These are phyloP conservation scores for Neurospora sp. DNA, from an alignment of 495 filamentous ascomycete genomes.

Conservation along the genomic window DNA sequence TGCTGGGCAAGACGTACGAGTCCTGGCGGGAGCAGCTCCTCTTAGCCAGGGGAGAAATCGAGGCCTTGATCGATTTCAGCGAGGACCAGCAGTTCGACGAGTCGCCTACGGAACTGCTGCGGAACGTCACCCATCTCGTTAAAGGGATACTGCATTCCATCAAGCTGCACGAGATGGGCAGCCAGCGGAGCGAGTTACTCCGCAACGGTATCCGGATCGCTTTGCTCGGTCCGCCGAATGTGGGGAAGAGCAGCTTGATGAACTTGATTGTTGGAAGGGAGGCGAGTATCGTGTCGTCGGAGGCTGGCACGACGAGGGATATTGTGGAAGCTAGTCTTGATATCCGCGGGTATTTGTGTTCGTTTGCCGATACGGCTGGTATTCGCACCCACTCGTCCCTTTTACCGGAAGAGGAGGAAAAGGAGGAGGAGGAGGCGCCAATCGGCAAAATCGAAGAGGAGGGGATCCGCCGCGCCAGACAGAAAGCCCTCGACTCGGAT, in stretches of 20 bases:
- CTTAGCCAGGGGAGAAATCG: conserved; percentile 78
- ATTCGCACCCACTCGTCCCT: conserved; percentile 40
- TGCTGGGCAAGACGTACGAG: conserved; percentile 72
- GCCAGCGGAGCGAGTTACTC: conserved; percentile 74
- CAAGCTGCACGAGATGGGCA: conserved; percentile 58
- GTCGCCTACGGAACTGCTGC: conserved; percentile 59
- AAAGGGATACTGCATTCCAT: conserved; percentile 49
- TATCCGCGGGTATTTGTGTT: conserved; percentile 78
- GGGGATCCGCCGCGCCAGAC: conserved; percentile 78
- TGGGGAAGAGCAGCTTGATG: conserved; percentile 87
- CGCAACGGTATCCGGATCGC: conserved; percentile 79
- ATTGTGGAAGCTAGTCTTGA: conserved; percentile 89
- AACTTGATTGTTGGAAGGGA: conserved; percentile 88
- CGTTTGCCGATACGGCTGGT: conserved; percentile 87
- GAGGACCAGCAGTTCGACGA: conserved; percentile 98
- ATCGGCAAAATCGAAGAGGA: conserved; percentile 78
- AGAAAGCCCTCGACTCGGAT: conserved; percentile 72
- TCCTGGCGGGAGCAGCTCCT: conserved; percentile 68
- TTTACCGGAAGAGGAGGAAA: neutral
- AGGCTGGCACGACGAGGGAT: conserved; percentile 89
- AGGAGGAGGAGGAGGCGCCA: conserved; percentile 10
- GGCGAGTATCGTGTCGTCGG: conserved; percentile 84
- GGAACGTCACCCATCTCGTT: conserved; percentile 57
- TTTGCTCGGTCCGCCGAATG: conserved; percentile 85
- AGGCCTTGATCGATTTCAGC: conserved; percentile 92